Conservation (phyloP, 768 basidiomycete species). For the Tylopilus plumbeoviolaceoides region DNA sequence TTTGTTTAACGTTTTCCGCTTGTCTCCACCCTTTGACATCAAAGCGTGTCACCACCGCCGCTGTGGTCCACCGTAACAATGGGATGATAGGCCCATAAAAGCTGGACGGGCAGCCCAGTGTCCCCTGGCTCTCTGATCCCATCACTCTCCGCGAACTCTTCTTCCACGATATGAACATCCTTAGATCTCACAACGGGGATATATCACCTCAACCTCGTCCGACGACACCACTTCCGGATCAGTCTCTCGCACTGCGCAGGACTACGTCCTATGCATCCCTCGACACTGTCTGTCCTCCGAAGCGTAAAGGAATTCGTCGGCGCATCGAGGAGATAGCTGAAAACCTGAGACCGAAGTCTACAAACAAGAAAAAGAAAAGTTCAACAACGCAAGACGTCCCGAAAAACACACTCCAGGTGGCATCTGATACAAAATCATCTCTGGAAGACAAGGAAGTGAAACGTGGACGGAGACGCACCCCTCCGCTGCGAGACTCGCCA, state of each 20-base stretch:
- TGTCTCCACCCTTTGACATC: no score
- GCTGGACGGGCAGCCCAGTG: no score
- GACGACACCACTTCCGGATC: background rate
- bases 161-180: no score
- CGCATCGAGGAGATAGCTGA: conserved; percentile 11
- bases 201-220: no score
- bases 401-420: background rate
- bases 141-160: no score
- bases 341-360: background rate
- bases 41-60: no score
- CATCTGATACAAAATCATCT: background rate
- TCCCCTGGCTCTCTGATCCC: no score
- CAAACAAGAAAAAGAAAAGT: conserved; percentile 6
- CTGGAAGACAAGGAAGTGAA: background rate
- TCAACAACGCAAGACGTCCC: background rate
- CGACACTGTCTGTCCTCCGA: conserved; percentile 10
- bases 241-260: conserved; percentile 12
- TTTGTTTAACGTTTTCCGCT: no score
- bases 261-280: conserved; percentile 16
- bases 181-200: no score
- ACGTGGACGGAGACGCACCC: background rate
- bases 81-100: no score
- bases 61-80: no score
- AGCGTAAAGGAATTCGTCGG: conserved; percentile 10
- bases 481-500: background rate